Conservation (phyloP, 2,329 filamentous ascomycete species). For the Xylariaceae sp. region DNA sequence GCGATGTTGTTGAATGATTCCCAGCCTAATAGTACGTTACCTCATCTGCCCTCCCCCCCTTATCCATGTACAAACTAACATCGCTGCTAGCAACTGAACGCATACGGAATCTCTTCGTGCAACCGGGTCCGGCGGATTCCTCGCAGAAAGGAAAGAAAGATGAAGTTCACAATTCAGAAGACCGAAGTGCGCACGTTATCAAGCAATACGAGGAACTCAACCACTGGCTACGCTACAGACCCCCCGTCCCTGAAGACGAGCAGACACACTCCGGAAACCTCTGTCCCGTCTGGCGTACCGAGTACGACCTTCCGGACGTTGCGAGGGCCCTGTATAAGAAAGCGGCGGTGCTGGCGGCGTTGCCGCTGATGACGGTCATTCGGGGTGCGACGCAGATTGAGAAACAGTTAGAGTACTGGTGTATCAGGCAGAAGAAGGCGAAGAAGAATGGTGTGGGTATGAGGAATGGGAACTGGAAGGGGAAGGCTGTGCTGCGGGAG, state of each 20-base stretch:
- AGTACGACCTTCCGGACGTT: conserved; percentile 39
- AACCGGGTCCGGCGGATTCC: conserved; percentile 3
- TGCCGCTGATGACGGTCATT: conserved; percentile 34
- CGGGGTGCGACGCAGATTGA: conserved; percentile 36
- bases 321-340: conserved; percentile 40
- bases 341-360: conserved; percentile 37
- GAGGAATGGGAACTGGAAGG: conserved; percentile 25
- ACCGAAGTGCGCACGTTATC: conserved; percentile 8
- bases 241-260: conserved; percentile 11
- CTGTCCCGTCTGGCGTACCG: conserved; percentile 33
- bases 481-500: conserved; percentile 7
- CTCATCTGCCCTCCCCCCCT: not conserved
- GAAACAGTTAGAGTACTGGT: conserved; percentile 34
- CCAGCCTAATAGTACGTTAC: conserved; percentile 34
- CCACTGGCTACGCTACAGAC: conserved; percentile 16
- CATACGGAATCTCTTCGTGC: conserved; percentile 24
- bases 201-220: conserved; percentile 23
- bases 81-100: conserved; percentile 22
- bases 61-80: not conserved
- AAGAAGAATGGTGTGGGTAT: conserved; percentile 25
- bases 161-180: not conserved
- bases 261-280: conserved; percentile 28
- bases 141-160: conserved; percentile 1
- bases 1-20: conserved; percentile 53
- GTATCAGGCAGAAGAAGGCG: conserved; percentile 24